Evolutionary conservation across 2,329 filamentous ascomycete species (phyloP), one percentile per base, ranked within the genome.

Genomic region (Penicillium occitanis): DNA sequence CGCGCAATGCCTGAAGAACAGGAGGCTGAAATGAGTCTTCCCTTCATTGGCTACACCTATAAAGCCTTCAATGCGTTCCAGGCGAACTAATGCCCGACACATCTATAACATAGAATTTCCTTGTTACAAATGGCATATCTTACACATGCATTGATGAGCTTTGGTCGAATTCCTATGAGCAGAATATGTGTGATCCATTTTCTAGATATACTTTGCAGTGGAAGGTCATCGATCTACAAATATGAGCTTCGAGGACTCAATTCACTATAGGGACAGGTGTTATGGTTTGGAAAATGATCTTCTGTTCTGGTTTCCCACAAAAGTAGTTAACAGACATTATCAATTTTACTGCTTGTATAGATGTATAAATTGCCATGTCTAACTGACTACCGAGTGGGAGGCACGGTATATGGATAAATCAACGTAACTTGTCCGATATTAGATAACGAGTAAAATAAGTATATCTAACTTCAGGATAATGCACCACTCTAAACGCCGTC

Each of bases 1-100:
- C 86, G 90, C 69, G 89, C 90, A 68, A 85, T 88, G 73, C 87
- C 88, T 61, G 83, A 85, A 10, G 91, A 94, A 71, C 91, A 96
- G 77, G 90, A 92, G 69, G 92, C 93, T 3, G 94, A 97, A 81
- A 93, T 97, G 88, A 96, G 91, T 81, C 82, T 99, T 80, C 95
- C 95, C 2, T 99, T 97, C 78, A 95, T 96, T 73, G 92, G 92
- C 42, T 96, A 97, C 80, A 96, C 95, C 8, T 99, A 97, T 84
- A 99, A 98, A 87, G 91, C 95, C 68, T 99, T 99, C 80, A 88
- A 89, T 78, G 88, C 86, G 65, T 88, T 89, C 80, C 79, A 82
- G 70, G 74, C 67, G 58, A 80, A 69, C 61, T 80, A 75, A 70
- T 69, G 3, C 50, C 19, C 28, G 62, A 35, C 33, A 40, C 19